phyloP scores from a whole-genome alignment of 768 basidiomycete species.

The Auriscalpium microsporum region DNA sequence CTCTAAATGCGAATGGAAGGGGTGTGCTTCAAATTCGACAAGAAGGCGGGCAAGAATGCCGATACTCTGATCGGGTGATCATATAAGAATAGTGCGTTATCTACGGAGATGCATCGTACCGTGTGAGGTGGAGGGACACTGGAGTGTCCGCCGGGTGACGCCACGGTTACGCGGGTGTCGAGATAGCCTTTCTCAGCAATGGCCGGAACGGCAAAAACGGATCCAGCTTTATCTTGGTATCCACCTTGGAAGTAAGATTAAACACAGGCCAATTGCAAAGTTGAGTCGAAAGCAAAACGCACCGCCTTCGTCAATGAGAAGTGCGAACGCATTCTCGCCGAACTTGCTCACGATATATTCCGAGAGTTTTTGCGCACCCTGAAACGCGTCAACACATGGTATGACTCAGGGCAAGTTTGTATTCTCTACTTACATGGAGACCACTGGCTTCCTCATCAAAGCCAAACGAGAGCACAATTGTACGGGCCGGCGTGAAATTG shows the following conservation, averaged over 20 bases:
- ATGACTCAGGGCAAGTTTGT: no score
- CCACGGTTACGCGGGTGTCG: constrained; percentile 55
- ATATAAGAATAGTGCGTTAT: neutral
- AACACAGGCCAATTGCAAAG: neutral
- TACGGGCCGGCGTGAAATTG: constrained; percentile 37
- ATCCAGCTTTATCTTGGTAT: constrained; percentile 41
- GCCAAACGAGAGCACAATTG: constrained; percentile 32
- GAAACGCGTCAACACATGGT: neutral
- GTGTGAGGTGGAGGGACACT: constrained; percentile 80
- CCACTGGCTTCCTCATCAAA: constrained; percentile 45
- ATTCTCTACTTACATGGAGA: constrained; percentile 8
- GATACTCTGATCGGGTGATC: constrained; percentile 34
- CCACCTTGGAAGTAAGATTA: constrained; percentile 31
- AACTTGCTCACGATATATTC: constrained; percentile 47
- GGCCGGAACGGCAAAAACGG: constrained; percentile 50
- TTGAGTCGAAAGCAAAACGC: constrained; percentile 13
- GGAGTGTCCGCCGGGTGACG: constrained; percentile 75
- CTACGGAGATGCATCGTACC: constrained; percentile 26
- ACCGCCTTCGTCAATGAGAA: constrained; percentile 89
- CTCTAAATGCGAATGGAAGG: constrained; percentile 17
- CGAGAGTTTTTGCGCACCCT: constrained; percentile 50
- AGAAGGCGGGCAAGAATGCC: constrained; percentile 55
- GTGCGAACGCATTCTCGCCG: constrained; percentile 62
- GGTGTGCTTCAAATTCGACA: constrained; percentile 11
- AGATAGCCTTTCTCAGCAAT: constrained; percentile 70